Evolutionary conservation across 2,329 filamentous ascomycete genomes (phyloP).

Genomic region (Phaeosphaeriaceae sp.): DNA sequence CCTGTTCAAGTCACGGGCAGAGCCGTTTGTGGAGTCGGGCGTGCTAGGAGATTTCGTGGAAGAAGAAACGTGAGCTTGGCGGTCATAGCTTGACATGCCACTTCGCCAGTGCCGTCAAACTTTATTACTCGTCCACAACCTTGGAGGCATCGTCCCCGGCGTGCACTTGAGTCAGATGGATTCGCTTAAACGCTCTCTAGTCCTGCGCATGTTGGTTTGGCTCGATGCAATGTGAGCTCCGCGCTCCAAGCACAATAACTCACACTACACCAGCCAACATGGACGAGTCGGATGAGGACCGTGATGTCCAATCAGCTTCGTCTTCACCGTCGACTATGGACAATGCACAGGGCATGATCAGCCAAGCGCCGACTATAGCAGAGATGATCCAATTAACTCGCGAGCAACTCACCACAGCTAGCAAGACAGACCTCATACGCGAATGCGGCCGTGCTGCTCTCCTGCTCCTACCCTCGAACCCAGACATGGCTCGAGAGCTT

Average conservation of each 20-base stretch:
- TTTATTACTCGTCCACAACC: neutral
- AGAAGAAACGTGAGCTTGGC: slow-evolving; percentile 1
- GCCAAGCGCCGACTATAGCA: slow-evolving; percentile 25
- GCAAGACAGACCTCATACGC: slow-evolving; percentile 39
- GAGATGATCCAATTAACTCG: slow-evolving; percentile 36
- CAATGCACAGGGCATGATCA: slow-evolving; percentile 5
- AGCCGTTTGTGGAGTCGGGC: slow-evolving; percentile 1
- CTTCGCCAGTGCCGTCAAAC: neutral
- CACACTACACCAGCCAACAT: neutral
- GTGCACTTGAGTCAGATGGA: neutral
- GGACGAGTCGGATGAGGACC: neutral
- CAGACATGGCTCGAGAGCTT: slow-evolving; percentile 63
- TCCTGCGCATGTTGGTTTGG: neutral
- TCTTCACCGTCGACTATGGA: neutral
- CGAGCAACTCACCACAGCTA: slow-evolving; percentile 27
- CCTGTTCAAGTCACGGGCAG: neutral
- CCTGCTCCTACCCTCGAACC: slow-evolving; percentile 42
- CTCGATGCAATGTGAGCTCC: neutral
- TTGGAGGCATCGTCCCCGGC: too few species aligned
- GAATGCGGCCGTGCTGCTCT: slow-evolving; percentile 52
- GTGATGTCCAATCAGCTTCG: neutral
- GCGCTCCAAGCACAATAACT: neutral
- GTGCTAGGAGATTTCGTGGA: neutral
- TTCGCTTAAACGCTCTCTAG: too few species aligned
- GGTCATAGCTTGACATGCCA: neutral